Percentiles rank a stretch among this genome's conserved stretches.
phyloP scores from a whole-genome alignment of 2,329 filamentous ascomycete species.

The Colletotrichum chlorophyti region DNA sequence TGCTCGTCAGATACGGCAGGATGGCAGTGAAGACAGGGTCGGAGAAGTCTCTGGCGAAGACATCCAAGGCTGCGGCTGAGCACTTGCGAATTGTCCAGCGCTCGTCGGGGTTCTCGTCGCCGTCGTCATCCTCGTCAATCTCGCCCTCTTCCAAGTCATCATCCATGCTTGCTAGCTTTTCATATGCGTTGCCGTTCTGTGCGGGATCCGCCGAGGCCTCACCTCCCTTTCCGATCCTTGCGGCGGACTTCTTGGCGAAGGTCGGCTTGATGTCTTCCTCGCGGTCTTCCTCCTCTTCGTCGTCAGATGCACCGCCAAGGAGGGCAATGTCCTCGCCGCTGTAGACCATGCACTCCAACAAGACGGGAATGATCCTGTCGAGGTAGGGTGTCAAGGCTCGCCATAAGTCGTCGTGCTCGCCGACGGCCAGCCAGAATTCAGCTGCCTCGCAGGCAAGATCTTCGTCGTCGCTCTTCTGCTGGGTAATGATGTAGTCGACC shows the following conservation, averaged over 20 bases:
- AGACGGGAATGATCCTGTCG: conserved; percentile 83
- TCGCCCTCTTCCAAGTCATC: conserved; percentile 89
- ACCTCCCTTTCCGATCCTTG: conserved; percentile 64
- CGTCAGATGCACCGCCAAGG: conserved; percentile 83
- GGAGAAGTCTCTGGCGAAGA: conserved; percentile 90
- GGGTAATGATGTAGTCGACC: conserved; percentile 90
- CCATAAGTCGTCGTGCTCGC: conserved; percentile 84
- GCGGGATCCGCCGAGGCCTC: conserved; percentile 57
- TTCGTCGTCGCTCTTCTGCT: conserved; percentile 87
- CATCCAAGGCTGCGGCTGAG: conserved; percentile 92
- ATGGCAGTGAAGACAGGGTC: conserved; percentile 89
- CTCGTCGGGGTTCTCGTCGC: conserved; percentile 85
- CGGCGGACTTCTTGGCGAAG: conserved; percentile 77
- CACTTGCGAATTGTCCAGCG: conserved; percentile 96
- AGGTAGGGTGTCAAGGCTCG: conserved; percentile 79
- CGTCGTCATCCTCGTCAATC: conserved; percentile 72
- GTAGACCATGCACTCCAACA: conserved; percentile 96
- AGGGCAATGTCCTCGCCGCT: conserved; percentile 90
- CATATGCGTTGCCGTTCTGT: conserved; percentile 61
- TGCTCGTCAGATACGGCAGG: conserved; percentile 88
- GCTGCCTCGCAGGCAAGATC: conserved; percentile 93
- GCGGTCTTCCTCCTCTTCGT: conserved; percentile 90
- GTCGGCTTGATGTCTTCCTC: conserved; percentile 90
- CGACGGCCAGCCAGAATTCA: conserved; percentile 95
- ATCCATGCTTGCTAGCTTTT: conserved; percentile 65